Conservation (phyloP, 495 filamentous ascomycete genomes). For the Aspergillus avenaceus region DNA sequence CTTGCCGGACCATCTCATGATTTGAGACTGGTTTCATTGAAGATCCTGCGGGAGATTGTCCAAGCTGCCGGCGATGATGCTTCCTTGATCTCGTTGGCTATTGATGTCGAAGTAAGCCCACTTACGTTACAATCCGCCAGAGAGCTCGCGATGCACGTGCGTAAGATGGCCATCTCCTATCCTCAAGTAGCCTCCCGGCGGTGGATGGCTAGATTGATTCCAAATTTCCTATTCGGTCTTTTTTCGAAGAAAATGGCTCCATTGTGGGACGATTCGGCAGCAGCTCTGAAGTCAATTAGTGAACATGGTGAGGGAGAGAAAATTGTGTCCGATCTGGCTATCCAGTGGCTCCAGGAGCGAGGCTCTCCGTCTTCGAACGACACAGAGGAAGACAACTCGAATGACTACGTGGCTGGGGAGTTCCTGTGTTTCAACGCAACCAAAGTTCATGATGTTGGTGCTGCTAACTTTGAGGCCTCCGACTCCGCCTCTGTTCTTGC, state of each 20-base stretch:
- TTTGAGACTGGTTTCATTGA: constrained; percentile 65
- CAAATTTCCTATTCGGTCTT: constrained; percentile 83
- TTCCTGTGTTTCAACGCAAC: constrained; percentile 80
- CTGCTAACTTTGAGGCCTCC: constrained; percentile 20
- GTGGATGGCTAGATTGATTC: constrained; percentile 69
- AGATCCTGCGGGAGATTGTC: constrained; percentile 49
- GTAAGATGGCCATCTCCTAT: constrained; percentile 66
- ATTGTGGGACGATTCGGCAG: constrained; percentile 78
- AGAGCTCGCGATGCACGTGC: constrained; percentile 74
- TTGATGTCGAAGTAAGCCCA: constrained; percentile 73
- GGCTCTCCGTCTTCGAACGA: constrained; percentile 34
- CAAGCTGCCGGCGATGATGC: constrained; percentile 33
- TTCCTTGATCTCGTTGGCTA: constrained; percentile 44
- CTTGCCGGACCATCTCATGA: constrained; percentile 68
- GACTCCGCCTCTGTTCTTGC: constrained; percentile 20
- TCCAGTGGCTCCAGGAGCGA: constrained; percentile 70
- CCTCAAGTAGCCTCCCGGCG: constrained; percentile 45
- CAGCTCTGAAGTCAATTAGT: constrained; percentile 69
- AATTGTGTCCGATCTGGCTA: constrained; percentile 65
- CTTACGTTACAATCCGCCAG: constrained; percentile 71
- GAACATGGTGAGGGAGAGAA: constrained; percentile 68
- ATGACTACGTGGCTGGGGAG: constrained; percentile 39
- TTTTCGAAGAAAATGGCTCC: constrained; percentile 78
- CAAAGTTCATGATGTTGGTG: constrained; percentile 47
- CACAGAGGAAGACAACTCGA: constrained; percentile 19